Percentiles rank a stretch among this genome's conserved stretches.
These are phyloP conservation scores for Pyracantha coccinea DNA, from an alignment of 331 rosid genomes.

Conservation along the genomic window DNA sequence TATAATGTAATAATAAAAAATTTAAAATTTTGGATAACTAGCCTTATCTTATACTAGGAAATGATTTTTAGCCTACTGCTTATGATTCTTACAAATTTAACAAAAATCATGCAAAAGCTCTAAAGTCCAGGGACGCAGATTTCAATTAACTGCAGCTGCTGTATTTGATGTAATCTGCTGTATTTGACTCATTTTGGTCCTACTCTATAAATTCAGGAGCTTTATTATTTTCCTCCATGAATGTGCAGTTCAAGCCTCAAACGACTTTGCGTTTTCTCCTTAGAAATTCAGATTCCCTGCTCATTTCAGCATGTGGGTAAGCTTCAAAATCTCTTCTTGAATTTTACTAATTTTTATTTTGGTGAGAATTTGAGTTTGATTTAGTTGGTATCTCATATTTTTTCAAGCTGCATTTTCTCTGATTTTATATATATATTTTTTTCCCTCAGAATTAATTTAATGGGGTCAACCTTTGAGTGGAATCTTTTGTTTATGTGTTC, in stretches of 20 bases:
- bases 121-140: neutral
- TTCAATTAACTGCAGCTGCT: neutral
- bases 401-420: neutral
- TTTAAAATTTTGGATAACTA: no score
- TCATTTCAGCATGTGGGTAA: conserved; percentile 19
- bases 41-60: no score
- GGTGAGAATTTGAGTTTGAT: neutral
- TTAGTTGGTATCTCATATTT: neutral
- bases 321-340: conserved; percentile 5
- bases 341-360: neutral
- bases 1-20: no score
- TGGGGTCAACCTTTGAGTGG: neutral
- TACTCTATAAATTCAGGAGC: neutral
- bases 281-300: neutral
- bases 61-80: no score
- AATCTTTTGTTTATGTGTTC: neutral
- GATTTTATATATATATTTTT: neutral
- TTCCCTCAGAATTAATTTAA: no score
- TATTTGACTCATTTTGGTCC: neutral
- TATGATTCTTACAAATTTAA: no score
- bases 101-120: no score
- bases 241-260: neutral
- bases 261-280: no score
- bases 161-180: neutral
- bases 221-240: neutral